Conservation (phyloP, 2,329 filamentous ascomycete genomes). For the Thermomyces lanuginosus region DNA sequence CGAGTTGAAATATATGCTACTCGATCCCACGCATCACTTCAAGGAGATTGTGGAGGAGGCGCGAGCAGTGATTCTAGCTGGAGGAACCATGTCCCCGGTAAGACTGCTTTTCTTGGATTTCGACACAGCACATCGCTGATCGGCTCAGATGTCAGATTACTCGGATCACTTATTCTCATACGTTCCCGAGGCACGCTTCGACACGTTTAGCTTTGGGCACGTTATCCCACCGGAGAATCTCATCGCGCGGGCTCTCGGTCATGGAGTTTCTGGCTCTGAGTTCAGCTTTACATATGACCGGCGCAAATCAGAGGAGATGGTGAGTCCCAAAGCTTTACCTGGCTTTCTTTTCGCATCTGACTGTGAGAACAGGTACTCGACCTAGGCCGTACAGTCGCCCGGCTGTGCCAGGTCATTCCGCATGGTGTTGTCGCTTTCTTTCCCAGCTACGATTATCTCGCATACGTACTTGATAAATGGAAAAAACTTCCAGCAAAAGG, state of each 20-base stretch:
- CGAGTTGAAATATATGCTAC: constrained; percentile 64
- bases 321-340: constrained; percentile 16
- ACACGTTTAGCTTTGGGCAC: constrained; percentile 80
- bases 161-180: constrained; percentile 70
- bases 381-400: constrained; percentile 56
- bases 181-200: constrained; percentile 45
- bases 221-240: constrained; percentile 75
- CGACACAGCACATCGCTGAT: constrained; percentile 1
- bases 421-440: constrained; percentile 93
- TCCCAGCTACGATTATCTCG: constrained; percentile 81
- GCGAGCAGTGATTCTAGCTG: constrained; percentile 74
- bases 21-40: constrained; percentile 86
- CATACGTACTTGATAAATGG: constrained; percentile 53
- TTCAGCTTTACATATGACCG: constrained; percentile 84
- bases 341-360: not conserved
- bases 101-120: constrained; percentile 8
- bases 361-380: constrained; percentile 44
- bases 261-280: constrained; percentile 31
- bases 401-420: constrained; percentile 56
- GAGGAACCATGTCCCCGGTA: constrained; percentile 88
- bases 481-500: constrained; percentile 23
- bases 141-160: constrained; percentile 61
- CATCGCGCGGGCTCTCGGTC: constrained; percentile 54
- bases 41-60: constrained; percentile 71
- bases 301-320: constrained; percentile 50